These are phyloP conservation scores for Austropuccinia psidii DNA, from an alignment of 1,284 basidiomycete genomes.

Conservation along the genomic window DNA sequence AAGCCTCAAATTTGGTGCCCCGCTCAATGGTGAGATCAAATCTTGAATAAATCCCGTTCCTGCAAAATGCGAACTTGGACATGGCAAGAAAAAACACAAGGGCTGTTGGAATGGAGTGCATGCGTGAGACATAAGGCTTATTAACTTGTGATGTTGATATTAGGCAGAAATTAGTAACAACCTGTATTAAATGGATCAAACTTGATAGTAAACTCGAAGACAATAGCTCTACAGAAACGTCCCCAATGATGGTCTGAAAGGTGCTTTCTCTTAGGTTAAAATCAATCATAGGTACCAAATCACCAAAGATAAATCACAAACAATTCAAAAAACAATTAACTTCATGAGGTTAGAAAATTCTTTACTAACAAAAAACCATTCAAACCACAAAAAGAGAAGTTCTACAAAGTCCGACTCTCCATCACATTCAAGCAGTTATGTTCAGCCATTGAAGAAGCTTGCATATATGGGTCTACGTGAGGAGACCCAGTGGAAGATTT, in stretches of 20 bases:
- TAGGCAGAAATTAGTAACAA: not conserved
- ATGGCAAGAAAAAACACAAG: constrained; percentile 10
- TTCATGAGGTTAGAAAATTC: too few relatives aligned
- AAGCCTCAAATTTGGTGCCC: constrained; percentile 6
- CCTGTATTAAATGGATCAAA: not conserved
- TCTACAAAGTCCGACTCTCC: not conserved
- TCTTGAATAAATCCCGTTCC: constrained; percentile 23
- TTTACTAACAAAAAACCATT: too few relatives aligned
- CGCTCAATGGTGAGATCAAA: constrained; percentile 14
- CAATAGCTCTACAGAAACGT: constrained; percentile 30
- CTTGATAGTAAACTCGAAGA: constrained; percentile 4
- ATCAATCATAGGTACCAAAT: constrained; percentile 14
- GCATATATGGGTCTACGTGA: not conserved
- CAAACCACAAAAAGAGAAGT: constrained; percentile 12
- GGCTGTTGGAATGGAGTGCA: constrained; percentile 12
- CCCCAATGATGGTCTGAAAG: constrained; percentile 19
- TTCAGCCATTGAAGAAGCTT: not conserved
- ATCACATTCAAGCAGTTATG: constrained; percentile 17
- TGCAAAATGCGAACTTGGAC: constrained; percentile 2
- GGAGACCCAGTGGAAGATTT: not conserved
- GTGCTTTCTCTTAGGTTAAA: constrained; percentile 19
- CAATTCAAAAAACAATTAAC: not conserved
- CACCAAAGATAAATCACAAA: not conserved
- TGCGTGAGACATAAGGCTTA: not conserved
- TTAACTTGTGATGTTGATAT: not conserved